A percentile compares a stretch with the other conserved stretches of the same genome.
phyloP scores from a whole-genome alignment of 805 yeast species.

The Starmerella kuoi region DNA sequence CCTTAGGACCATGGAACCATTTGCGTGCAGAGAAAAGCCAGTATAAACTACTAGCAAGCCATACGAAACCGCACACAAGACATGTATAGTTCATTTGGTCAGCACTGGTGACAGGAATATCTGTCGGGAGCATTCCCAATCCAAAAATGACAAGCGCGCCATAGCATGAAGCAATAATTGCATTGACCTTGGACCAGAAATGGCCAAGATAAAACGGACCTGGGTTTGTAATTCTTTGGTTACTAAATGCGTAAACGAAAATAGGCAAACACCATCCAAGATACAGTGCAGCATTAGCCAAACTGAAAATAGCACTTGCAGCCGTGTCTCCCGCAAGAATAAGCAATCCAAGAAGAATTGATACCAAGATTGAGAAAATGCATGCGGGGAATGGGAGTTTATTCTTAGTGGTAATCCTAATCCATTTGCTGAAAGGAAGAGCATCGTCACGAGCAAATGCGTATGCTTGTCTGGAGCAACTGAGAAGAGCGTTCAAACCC shows the following conservation, averaged over 20 bases:
- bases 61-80: slow-evolving; percentile 49
- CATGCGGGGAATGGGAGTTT: slow-evolving; percentile 60
- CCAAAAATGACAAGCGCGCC: slow-evolving; percentile 39
- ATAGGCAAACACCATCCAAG: slow-evolving; percentile 55
- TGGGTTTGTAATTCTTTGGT: slow-evolving; percentile 42
- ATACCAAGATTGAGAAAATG: slow-evolving; percentile 39
- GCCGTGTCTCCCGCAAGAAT: slow-evolving; percentile 49
- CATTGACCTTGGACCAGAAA: slow-evolving; percentile 34
- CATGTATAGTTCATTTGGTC: slow-evolving; percentile 57
- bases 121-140: slow-evolving; percentile 49
- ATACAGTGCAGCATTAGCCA: slow-evolving; percentile 50
- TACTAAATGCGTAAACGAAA: slow-evolving; percentile 37
- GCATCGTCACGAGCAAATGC: slow-evolving; percentile 72
- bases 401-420: slow-evolving; percentile 45
- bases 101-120: slow-evolving; percentile 25
- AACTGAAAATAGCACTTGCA: slow-evolving; percentile 54
- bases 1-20: slow-evolving; percentile 45
- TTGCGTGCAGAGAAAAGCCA: slow-evolving; percentile 43
- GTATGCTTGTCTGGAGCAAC: slow-evolving; percentile 60
- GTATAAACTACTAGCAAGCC: slow-evolving; percentile 43
- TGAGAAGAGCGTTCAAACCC: slow-evolving; percentile 52
- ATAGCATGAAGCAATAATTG: slow-evolving; percentile 39
- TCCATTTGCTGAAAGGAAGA: slow-evolving; percentile 45
- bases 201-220: slow-evolving; percentile 58
- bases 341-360: slow-evolving; percentile 44